Base-by-base conservation (phyloP, 2,329 filamentous ascomycete species). In the Xylaria sp. region DNA sequence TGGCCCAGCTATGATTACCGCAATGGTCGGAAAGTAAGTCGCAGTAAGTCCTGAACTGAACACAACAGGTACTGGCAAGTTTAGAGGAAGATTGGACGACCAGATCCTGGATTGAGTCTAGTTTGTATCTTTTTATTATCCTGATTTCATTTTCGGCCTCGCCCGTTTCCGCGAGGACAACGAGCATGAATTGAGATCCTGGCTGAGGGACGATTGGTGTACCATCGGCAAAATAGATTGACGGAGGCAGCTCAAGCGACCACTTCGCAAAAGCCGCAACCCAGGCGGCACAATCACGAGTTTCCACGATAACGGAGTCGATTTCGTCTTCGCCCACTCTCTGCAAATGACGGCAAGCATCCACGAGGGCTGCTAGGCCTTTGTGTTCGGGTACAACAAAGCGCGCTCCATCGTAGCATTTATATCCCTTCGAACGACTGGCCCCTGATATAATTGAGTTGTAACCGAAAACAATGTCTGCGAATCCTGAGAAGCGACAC, bases 301-400 rank as follows among this genome's bases (percentile, higher is more conserved):
- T 26, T 38, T 66, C 44, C 15, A 62, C 38, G 2, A 20, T 13
- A 20, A 62, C 11, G 3, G 49, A 66, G 15, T 11, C 51, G 15
- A 57, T 6, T 20, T 36, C 26, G 15, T 56, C 5, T 4, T 56
- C 48, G 20, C 46, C 57, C 11, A 61, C 20, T 54, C 63, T 44
- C 17, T 65, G 57, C 26, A 65, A 15, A 17, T 54, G 48, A 28
- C 64, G 64, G 17, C n/a, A 62, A 57, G 64, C 64, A 62, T 66
- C 59, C 6, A 66, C 51, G 26, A 66, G 58, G 28, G 48, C 33
- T 20, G 40, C 40, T 7, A 66, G 11, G 20, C 57, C 57, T 38
- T 33, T 17, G 3, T 28, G 6, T 2, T 61, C 38, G 2, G 57
- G 63, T 17, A 6, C 7, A 1, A 33, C 33, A 33, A 33, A 33